Evolutionary conservation across 139 green algal species (phyloP), one percentile per base, ranked within the genome.

Genomic region (Micractinium conductrix): DNA sequence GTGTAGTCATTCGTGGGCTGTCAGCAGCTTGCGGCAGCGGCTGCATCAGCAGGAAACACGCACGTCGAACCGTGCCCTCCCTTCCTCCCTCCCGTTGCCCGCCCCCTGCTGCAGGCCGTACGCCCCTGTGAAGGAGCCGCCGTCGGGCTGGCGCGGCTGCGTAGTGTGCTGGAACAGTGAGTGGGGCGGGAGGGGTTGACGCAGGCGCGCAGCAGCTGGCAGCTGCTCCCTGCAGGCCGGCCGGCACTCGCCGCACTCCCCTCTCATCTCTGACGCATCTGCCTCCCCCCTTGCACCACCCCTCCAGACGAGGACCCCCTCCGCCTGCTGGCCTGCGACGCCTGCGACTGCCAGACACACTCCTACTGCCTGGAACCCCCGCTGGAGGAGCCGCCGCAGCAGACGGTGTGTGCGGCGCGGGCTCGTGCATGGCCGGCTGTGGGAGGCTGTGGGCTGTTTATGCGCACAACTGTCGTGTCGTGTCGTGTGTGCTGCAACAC

Each of bases 281-380:
- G 48, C 16, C n/a, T 58, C 48, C 48, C 48, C 48, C 48, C 48
- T 58, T 26, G 28, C 10, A 38, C 76, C 33, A 14, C n/a, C n/a
- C n/a, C 45, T 16, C 37, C 76, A 82, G 76, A 93, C n/a, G 90
- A 92, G 26, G 93, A 96, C 86, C 78, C 74, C 1, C 45, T 53
- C 10, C 85, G 87, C 28, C 76, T 94, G 79, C 76, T 96, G 50
- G 81, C 94, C 68, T 96, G 93, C 68, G 90, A 95, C 82, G 78
- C 87, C 76, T 97, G 94, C 72, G 88, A 95, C 50, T 87, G 86
- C 10, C 87, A 93, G 85, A 93, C 89, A 73, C 94, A 97, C 89
- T 89, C 83, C 76, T 96, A 96, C 87, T 97, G 94, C 89, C 76
- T 95, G 43, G 87, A 91, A 37, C 94, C 94, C 33, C 91, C 91